Evolutionary conservation across 352 stramenopile species (phyloP), one percentile per base, ranked within the genome.

Genomic region (Globisporangium rhizosaccharum): DNA sequence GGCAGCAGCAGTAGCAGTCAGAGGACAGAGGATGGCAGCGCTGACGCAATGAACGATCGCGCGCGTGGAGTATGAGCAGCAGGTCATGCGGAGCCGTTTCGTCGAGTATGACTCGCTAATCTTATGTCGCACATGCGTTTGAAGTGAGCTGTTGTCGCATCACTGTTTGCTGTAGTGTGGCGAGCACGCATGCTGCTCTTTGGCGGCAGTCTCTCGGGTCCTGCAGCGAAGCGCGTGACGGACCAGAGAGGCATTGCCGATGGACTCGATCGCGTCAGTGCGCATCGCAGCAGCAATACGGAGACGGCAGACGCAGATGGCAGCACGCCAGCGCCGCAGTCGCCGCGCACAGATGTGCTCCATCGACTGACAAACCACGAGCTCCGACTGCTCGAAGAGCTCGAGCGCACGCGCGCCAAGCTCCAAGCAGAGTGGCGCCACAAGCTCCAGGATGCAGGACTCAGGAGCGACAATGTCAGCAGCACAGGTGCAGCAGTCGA

Each of bases 351-450:
- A 0, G 83, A 92, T 53, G 68, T 76, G 14, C 69, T 92, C 14
- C 75, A 85, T 44, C 76, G 81, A 0, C 69, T 92, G 14, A 90
- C 80, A 0, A 87, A 90, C 63, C 83, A 92, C 70, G 83, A 92
- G 44, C 63, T 90, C 18, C 76, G 81, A 7, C 59, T 92, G 50
- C 65, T 92, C 8, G 83, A 90, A 33, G 83, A 92, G 57, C 68
- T 92, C n/a, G 79, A 92, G 46, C 70, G 83, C 15, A 92, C 83
- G 26, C 69, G 83, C 0, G 71, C 67, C 30, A 88, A 82, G 55
- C 70, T 92, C 23, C 76, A 89, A 48, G 65, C 71, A 0, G 80
- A 92, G 57, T 89, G 81, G 79, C 65, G 76, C 2, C 62, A 89
- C 53, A 90, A 90, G 65, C 47, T 88, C 51, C 17, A 12, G 10